Base-by-base conservation (phyloP, 768 basidiomycete genomes). In the Phylloporus sp. region DNA sequence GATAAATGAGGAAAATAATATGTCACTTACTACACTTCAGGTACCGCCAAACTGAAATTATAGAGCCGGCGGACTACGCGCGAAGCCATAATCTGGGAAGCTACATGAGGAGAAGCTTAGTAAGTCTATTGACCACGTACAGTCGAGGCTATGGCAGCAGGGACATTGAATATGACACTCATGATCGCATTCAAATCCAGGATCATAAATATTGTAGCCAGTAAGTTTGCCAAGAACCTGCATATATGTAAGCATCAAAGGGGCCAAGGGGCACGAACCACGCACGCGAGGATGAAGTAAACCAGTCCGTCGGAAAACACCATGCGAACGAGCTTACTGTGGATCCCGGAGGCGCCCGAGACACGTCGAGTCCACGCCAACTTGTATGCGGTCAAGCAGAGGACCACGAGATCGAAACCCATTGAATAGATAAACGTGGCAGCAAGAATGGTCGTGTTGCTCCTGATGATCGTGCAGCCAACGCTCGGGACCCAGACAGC, bases 351-450 rank as follows among this genome's bases (percentile, higher is more conserved):
- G 26, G 35, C 27, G 6, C 62, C 57, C 38, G 57, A 49, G 24
- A 53, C 13, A 12, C 53, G 57, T 31, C 47, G 54, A 10, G 53
- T 52, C 68, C 65, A 67, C 15, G 66, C 67, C 22, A 88, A 76
- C 61, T 84, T 87, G 67, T 78, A 81, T 12, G 76, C 78, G 32
- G 79, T 86, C 56, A 88, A 67, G 23, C 71, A 53, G 40, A 88
- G 73, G 34, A 87, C 83, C 26, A 77, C 52, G 20, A 85, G 69
- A 62, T 88, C 87, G 61, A 88, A 86, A 60, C 74, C 72, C 87
- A 88, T 89, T 27, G 85, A 81, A 58, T 88, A 88, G 28, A 87
- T 83, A 66, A 87, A 88, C 4, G 83, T 83, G 3, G 82, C 81
- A 5, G 84, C 82, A 28, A 88, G 76, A 46, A 86, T 68, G 9